phyloP scores from a whole-genome alignment of 108 stramenopile genomes.

The Pseudonitzschia multistriata region DNA sequence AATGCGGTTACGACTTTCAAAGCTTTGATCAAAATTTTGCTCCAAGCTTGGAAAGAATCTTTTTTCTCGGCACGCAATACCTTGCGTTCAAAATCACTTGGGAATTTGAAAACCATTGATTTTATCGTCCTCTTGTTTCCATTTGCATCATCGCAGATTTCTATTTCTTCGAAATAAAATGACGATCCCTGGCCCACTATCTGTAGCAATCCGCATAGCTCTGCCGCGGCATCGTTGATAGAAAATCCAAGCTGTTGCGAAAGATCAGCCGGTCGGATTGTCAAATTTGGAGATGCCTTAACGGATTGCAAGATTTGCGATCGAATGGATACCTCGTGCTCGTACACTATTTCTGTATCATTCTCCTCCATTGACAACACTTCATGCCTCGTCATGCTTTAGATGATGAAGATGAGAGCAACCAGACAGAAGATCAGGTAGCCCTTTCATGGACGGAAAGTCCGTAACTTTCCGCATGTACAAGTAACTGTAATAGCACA shows the following conservation, averaged over 20 bases:
- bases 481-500: no score
- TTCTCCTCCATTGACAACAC: background rate
- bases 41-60: conserved; percentile 20
- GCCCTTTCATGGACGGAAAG: no score
- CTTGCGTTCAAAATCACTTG: conserved; percentile 63
- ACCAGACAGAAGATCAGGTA: no score
- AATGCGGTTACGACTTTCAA: conserved; percentile 74
- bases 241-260: conserved; percentile 69
- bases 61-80: conserved; percentile 40
- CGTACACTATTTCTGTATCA: conserved; percentile 13
- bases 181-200: conserved; percentile 77
- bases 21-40: conserved; percentile 35
- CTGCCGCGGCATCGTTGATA: conserved; percentile 74
- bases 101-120: conserved; percentile 83
- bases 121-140: conserved; percentile 16
- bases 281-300: conserved; percentile 27
- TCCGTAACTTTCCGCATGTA: no score
- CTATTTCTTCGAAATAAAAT: conserved; percentile 64
- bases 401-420: no score
- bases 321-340: conserved; percentile 13
- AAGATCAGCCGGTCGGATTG: conserved; percentile 65
- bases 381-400: no score
- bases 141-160: background rate
- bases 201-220: conserved; percentile 69
- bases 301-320: conserved; percentile 30